Percentiles rank a stretch among this genome's conserved stretches.
These are phyloP conservation scores for Microbotryum violaceum DNA, from an alignment of 1,284 basidiomycete genomes.

Conservation along the genomic window DNA sequence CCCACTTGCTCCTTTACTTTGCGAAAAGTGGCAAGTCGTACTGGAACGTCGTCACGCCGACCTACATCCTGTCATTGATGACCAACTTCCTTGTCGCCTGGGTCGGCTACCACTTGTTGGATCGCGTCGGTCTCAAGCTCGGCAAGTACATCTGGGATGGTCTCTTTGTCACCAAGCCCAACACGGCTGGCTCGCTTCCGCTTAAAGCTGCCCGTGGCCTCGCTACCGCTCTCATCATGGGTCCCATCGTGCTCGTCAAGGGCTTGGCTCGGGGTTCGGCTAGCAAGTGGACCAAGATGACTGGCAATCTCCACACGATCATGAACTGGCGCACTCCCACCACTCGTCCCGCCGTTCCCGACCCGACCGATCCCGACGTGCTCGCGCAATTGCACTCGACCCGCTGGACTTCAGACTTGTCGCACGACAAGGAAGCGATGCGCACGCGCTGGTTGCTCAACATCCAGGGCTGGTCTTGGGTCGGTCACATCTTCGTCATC, in stretches of 20 bases:
- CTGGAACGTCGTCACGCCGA: slow-evolving; percentile 42
- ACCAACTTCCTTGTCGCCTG: slow-evolving; percentile 42
- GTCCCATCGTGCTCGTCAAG: slow-evolving; percentile 29
- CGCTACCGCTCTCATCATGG: slow-evolving; percentile 30
- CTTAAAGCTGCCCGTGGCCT: slow-evolving; percentile 33
- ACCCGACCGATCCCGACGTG: slow-evolving; percentile 38
- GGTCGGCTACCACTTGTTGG: slow-evolving; percentile 41
- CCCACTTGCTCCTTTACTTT: slow-evolving; percentile 41
- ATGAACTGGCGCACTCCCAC: slow-evolving; percentile 39
- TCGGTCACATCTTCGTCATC: slow-evolving; percentile 40
- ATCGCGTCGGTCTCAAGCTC: slow-evolving; percentile 39
- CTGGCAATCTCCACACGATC: slow-evolving; percentile 28
- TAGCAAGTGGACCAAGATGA: slow-evolving; percentile 14
- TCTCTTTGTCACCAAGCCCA: slow-evolving; percentile 41
- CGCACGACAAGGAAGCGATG: slow-evolving; percentile 40
- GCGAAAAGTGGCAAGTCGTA: slow-evolving; percentile 35
- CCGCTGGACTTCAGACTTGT: slow-evolving; percentile 41
- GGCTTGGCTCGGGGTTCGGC: slow-evolving; percentile 15
- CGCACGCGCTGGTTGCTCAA: slow-evolving; percentile 39
- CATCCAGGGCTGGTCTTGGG: slow-evolving; percentile 38
- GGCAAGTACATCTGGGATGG: slow-evolving; percentile 43
- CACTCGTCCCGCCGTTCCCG: slow-evolving; percentile 35
- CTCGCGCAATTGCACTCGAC: slow-evolving; percentile 42
- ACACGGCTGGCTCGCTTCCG: slow-evolving; percentile 36
- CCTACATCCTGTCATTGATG: slow-evolving; percentile 41